Conservation (phyloP, 2,329 filamentous ascomycete genomes). For the Aspergillus sp. region DNA sequence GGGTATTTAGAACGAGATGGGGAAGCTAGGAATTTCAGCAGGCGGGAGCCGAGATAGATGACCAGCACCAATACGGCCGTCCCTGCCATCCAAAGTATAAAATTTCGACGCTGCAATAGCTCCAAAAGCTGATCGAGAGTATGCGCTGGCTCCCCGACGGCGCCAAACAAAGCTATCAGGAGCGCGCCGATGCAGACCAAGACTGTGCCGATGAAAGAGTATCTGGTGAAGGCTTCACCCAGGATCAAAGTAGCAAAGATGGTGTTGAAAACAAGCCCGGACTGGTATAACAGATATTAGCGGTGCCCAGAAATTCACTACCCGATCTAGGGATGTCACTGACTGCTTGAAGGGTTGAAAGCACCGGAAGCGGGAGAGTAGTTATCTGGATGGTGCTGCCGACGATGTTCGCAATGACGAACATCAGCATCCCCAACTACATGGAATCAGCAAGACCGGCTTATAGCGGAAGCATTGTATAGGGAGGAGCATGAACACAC, state of each 20-base stretch:
- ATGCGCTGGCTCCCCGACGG: constrained; percentile 90
- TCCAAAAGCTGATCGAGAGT: constrained; percentile 77
- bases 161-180: constrained; percentile 89
- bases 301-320: constrained; percentile 2
- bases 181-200: constrained; percentile 87
- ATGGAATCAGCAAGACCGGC: constrained; percentile 15
- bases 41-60: constrained; percentile 62
- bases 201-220: constrained; percentile 86
- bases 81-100: constrained; percentile 84
- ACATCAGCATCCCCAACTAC: constrained; percentile 88
- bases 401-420: constrained; percentile 88
- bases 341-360: constrained; percentile 88
- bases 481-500: constrained; percentile 31
- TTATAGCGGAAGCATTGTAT: background rate
- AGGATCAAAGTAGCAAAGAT: constrained; percentile 93
- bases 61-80: constrained; percentile 72
- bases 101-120: constrained; percentile 71
- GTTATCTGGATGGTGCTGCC: constrained; percentile 98
- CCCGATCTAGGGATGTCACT: constrained; percentile 23
- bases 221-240: constrained; percentile 88
- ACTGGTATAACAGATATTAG: constrained; percentile 46
- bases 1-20: constrained; percentile 35
- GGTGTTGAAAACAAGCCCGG: constrained; percentile 96
- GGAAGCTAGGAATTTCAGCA: constrained; percentile 42
- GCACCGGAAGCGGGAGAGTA: constrained; percentile 86